Evolutionary conservation across 2,329 filamentous ascomycete species (phyloP).

Genomic region (Calonectria pseudoturangicola): DNA sequence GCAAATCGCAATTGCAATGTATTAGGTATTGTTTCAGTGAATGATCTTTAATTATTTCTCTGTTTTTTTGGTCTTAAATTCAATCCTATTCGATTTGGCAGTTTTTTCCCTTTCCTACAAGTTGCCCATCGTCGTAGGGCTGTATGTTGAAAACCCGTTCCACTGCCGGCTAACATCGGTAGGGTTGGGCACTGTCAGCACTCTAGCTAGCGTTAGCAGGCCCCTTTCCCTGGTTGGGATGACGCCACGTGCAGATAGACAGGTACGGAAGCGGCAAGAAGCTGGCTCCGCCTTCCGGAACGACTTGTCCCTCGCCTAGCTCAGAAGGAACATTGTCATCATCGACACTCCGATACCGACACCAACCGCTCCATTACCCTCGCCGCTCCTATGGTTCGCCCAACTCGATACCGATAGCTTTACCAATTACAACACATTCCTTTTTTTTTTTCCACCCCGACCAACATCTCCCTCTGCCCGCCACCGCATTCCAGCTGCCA

Average conservation of each 20-base stretch:
- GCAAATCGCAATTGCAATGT: no score
- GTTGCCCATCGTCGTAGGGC: background rate
- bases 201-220: slow-evolving; percentile 20
- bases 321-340: slow-evolving; percentile 21
- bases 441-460: background rate
- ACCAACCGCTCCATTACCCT: slow-evolving; percentile 13
- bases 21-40: no score
- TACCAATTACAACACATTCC: slow-evolving; percentile 31
- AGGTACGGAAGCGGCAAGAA: slow-evolving; percentile 46
- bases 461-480: slow-evolving; percentile 19
- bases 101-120: background rate
- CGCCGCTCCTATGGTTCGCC: slow-evolving; percentile 44
- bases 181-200: slow-evolving; percentile 30
- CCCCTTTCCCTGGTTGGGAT: slow-evolving; percentile 42
- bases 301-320: slow-evolving; percentile 30
- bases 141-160: background rate
- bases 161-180: slow-evolving; percentile 49
- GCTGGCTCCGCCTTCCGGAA: slow-evolving; percentile 49
- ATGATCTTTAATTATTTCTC: background rate
- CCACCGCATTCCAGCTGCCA: slow-evolving; percentile 29
- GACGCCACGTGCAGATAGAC: slow-evolving; percentile 52
- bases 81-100: no score
- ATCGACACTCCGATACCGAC: slow-evolving; percentile 26
- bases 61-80: background rate
- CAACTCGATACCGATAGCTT: slow-evolving; percentile 41